Base-by-base conservation (phyloP, 495 filamentous ascomycete genomes). In the Talaromyces trachyspermus region DNA sequence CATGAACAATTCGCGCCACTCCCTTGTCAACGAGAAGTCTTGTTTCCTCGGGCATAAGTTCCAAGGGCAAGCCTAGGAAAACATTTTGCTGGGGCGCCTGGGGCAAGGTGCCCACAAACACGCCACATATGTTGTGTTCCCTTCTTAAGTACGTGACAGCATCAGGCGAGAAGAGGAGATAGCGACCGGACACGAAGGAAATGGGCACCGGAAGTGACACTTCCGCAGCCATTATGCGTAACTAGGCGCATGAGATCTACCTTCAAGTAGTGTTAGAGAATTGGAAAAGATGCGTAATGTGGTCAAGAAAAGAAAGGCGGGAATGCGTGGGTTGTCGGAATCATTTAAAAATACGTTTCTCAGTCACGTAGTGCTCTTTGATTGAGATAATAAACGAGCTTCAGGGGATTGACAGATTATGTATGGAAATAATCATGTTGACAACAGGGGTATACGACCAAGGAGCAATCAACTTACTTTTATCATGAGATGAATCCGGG, bases 391-490 rank as follows among this genome's bases (percentile, higher is more conserved):
- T n/a, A 56, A 59, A 51, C 54, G 65, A 69, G 68, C 62, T 64
- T 89, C 85, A 86, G 85, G 72, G 81, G 85, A 90, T 90, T 90
- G 85, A 90, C 85, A 90, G 85, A 89, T 89, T 78, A 64, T 71
- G 65, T 71, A 75, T 69, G 65, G 75, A 56, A 79, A 69, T 86
- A 86, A 88, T 86, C 83, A 85, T 85, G 68, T 67, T 67, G 69
- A 61, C 19, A 14, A 22, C 22, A 47, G 12, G 41, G 49, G 7
- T 5, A n/a, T 9, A 8, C 24, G 4, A 7, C 11, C 23, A 24
- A 23, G 26, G 10, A 15, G 7, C 14, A 36, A 10, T 3, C 12
- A 26, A 46, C 44, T 46, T 36, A 46, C 44, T 37, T 19, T 37
- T 37, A 9, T 37, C 33, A 37, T 37, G 14, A n/a, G 29, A 9